A percentile compares a stretch with the other conserved stretches of the same genome.
Evolutionary conservation across 805 yeast genomes (phyloP).

Genomic region (Naumovozyma castellii): DNA sequence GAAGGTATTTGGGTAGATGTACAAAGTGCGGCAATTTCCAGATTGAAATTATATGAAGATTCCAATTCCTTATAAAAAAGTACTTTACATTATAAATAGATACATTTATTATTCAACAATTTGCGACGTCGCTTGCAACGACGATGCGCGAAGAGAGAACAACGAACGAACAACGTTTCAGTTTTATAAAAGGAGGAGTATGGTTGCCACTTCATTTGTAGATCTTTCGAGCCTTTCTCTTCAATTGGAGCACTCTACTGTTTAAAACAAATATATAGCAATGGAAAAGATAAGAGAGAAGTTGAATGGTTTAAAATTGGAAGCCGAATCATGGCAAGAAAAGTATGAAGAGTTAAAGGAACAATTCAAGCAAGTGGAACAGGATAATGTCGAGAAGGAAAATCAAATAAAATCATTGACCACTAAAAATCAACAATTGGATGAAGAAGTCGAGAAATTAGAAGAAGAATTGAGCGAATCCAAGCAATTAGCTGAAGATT

Average conservation of each 20-base stretch:
- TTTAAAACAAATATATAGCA: no score
- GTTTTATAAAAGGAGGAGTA: no score
- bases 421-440: constrained; percentile 84
- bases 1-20: background rate
- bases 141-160: no score
- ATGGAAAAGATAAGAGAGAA: constrained; percentile 63
- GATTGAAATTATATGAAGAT: background rate
- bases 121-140: no score
- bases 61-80: background rate
- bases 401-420: constrained; percentile 88
- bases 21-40: background rate
- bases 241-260: no score
- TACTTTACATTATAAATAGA: background rate
- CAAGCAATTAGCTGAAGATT: constrained; percentile 86
- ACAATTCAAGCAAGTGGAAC: constrained; percentile 83
- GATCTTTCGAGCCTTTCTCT: no score
- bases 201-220: no score
- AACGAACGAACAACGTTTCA: no score
- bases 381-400: constrained; percentile 84
- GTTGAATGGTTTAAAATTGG: constrained; percentile 80
- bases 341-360: constrained; percentile 80
- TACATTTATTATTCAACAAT: no score
- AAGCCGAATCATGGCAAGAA: constrained; percentile 96
- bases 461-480: constrained; percentile 20
- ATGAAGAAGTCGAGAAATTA: constrained; percentile 64